A percentile compares a stretch with the other conserved stretches of the same genome.
phyloP scores from a whole-genome alignment of 352 stramenopile genomes.

The Globisporangium lucens region DNA sequence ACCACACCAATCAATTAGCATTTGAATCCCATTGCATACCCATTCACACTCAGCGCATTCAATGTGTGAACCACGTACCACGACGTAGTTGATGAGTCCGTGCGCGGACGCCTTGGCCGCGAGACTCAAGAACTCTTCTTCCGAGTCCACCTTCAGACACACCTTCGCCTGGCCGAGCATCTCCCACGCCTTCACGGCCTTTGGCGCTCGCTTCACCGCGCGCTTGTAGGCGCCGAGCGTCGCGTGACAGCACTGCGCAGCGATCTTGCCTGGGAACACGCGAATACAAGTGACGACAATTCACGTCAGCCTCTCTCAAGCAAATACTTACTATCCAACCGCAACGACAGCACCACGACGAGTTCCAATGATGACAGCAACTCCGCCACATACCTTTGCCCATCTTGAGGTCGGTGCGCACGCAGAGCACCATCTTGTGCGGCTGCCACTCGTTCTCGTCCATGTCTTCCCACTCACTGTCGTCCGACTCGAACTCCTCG shows the following conservation, averaged over 20 bases:
- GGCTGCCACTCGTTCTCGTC: conserved; percentile 56
- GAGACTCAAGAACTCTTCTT: conserved; percentile 76
- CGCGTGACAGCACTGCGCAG: conserved; percentile 87
- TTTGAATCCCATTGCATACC: not conserved
- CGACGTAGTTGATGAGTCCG: conserved; percentile 77
- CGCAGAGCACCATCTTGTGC: conserved; percentile 94
- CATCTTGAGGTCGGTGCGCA: conserved; percentile 95
- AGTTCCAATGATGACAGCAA: conserved; percentile 21
- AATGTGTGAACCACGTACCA: conserved; percentile 35
- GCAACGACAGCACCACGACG: conserved; percentile 28
- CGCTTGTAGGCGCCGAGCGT: conserved; percentile 95
- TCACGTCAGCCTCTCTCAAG: not conserved
- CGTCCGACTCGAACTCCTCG: conserved; percentile 34
- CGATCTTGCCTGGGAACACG: conserved; percentile 63
- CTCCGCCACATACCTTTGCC: conserved; percentile 86
- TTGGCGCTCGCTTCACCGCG: conserved; percentile 73
- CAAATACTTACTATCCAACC: not conserved
- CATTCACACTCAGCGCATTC: not conserved
- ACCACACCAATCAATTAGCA: not conserved
- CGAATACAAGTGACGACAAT: not conserved
- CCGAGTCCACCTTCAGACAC: conserved; percentile 82
- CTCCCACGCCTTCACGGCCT: conserved; percentile 71
- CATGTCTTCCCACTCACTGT: conserved; percentile 60
- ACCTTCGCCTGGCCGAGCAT: conserved; percentile 85
- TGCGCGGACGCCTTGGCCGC: conserved; percentile 55